Base-by-base conservation (phyloP, 306 rosid genomes). In the Prunus salicina region DNA sequence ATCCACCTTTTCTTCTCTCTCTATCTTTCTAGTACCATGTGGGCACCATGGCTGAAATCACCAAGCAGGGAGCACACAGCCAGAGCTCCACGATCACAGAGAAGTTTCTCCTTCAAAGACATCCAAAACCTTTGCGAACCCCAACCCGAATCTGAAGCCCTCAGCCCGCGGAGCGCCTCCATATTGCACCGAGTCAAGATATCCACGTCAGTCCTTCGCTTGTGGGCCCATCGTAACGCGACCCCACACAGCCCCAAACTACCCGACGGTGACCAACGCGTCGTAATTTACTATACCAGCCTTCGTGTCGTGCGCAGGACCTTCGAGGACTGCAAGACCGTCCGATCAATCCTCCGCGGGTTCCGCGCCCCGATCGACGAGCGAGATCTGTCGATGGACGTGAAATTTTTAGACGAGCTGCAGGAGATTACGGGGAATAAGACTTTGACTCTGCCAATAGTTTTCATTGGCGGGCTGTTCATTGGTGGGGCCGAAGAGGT, bases 241-340 rank as follows among this genome's bases (percentile, higher is more conserved):
- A 18, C 56, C 24, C 73, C 19, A n/a, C 58, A 3, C 2, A 8
- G 18, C 38, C 72, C 60, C 45, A 22, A 79, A 1, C 43, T 64
- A 1, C 89, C 90, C 1, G 84, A 82, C 73, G 80, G 79, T 11
- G 90, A 87, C 55, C 81, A 72, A 38, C 76, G 89, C 32, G 62
- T 90, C 66, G 90, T 92, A 63, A 51, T 94, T 25, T 94, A 87
- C 88, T 83, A 74, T 86, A 94, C 98, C 16, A 90, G 95, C 86
- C 92, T 94, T 64, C 93, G 95, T 51, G 88, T 92, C 65, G 90
- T 94, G 34, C 92, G 97, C 75, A 85, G 86, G 70, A 94, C 98
- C 67, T 88, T 76, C 89, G 91, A 90, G 67, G 93, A 92, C 74
- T 90, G 96, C 76, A 74, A 86, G 25, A 72, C 76, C 72, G 92